Evolutionary conservation across 129 eudicot species (phyloP).

Genomic region (Flaveria sonorensis): DNA sequence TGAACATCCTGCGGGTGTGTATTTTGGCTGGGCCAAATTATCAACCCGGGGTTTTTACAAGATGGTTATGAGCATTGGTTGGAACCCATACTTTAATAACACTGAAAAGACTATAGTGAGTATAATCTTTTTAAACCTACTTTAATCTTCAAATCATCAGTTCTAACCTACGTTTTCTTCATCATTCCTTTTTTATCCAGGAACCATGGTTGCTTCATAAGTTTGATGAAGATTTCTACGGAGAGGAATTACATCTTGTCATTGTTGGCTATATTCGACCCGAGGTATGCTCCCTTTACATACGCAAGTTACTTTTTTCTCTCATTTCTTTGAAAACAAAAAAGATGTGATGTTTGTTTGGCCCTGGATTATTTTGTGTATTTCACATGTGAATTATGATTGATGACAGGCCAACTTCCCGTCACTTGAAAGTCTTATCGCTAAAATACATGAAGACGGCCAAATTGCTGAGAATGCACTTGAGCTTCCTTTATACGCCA

Average conservation of each 20-base stretch:
- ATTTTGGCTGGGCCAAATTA: slow-evolving; percentile 98
- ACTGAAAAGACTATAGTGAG: slow-evolving; percentile 93
- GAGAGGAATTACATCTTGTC: slow-evolving; percentile 76
- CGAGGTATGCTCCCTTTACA: slow-evolving; percentile 56
- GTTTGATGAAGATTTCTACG: slow-evolving; percentile 84
- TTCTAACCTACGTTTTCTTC: slow-evolving; percentile 20
- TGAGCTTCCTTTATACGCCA: slow-evolving; percentile 71
- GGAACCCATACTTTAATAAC: slow-evolving; percentile 90
- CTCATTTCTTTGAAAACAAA: neutral
- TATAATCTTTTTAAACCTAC: slow-evolving; percentile 8
- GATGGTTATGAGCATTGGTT: slow-evolving; percentile 99
- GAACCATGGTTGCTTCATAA: slow-evolving; percentile 99
- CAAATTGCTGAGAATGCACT: slow-evolving; percentile 78
- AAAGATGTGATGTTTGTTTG: neutral
- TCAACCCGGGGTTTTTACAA: slow-evolving; percentile 72
- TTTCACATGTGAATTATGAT: slow-evolving; percentile 8
- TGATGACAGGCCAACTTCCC: slow-evolving; percentile 75
- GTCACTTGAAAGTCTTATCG: slow-evolving; percentile 79
- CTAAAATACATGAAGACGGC: slow-evolving; percentile 82
- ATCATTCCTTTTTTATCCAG: slow-evolving; percentile 38
- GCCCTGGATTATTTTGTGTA: neutral
- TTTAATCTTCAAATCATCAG: neutral
- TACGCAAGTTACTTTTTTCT: neutral
- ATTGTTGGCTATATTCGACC: slow-evolving; percentile 92
- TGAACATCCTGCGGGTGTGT: slow-evolving; percentile 92